A percentile compares a stretch with the other conserved stretches of the same genome.
Evolutionary conservation across 2,329 filamentous ascomycete genomes (phyloP).

Genomic region (Nannizzia gypsea): DNA sequence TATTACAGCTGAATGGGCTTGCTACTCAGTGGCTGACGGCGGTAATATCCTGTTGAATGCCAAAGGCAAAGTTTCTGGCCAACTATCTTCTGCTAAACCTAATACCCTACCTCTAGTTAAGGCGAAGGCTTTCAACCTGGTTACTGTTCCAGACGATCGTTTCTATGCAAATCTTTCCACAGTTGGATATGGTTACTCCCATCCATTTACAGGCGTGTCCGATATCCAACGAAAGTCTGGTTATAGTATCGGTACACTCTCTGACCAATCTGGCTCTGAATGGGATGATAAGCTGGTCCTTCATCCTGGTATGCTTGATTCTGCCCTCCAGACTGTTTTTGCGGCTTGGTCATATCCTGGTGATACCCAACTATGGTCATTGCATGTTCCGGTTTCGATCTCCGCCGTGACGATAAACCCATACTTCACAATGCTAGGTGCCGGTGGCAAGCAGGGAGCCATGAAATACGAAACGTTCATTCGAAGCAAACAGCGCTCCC

Average conservation of each 20-base stretch:
- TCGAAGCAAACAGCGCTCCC: background rate
- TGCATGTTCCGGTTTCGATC: conserved; percentile 12
- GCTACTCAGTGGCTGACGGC: background rate
- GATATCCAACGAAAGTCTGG: background rate
- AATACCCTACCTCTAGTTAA: background rate
- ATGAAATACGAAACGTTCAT: background rate
- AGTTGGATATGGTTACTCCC: background rate
- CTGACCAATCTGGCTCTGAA: background rate
- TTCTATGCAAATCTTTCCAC: background rate
- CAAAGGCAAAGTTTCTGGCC: background rate
- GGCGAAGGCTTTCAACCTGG: background rate
- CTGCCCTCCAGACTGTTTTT: conserved; percentile 14
- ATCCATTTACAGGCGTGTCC: conserved; percentile 13
- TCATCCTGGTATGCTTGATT: conserved; percentile 17
- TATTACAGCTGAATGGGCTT: background rate
- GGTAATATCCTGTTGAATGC: background rate
- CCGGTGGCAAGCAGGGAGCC: background rate
- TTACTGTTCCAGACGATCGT: background rate
- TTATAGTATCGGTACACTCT: background rate
- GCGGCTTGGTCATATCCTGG: conserved; percentile 14
- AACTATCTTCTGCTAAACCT: background rate
- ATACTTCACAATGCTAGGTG: background rate
- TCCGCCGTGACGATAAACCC: background rate
- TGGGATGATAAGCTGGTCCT: conserved; percentile 2
- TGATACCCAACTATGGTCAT: conserved; percentile 14